Evolutionary conservation across 495 filamentous ascomycete genomes (phyloP).

Genomic region (Penicillium angulare): DNA sequence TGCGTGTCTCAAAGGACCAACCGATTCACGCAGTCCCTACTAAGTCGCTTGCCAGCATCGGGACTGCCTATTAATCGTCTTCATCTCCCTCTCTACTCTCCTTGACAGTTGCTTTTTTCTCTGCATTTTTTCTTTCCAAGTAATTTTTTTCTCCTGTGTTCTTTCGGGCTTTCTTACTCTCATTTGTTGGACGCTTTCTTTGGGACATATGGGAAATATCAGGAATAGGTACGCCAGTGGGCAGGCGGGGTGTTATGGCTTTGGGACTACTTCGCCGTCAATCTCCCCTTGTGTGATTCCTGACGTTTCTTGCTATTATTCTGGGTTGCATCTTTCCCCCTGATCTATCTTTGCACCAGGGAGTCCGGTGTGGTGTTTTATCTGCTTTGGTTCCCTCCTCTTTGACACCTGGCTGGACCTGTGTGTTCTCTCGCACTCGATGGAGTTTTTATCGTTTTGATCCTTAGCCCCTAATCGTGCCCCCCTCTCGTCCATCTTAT

Average conservation of each 20-base stretch:
- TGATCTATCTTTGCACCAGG: constrained; percentile 38
- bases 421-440: constrained; percentile 50
- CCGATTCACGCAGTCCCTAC: constrained; percentile 46
- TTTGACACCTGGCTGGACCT: constrained; percentile 53
- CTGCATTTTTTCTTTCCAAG: constrained; percentile 1
- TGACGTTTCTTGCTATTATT: constrained; percentile 28
- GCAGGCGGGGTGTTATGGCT: constrained; percentile 34
- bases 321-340: constrained; percentile 28
- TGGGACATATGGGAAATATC: constrained; percentile 36
- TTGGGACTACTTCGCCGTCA: constrained; percentile 34
- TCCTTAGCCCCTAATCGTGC: constrained; percentile 33
- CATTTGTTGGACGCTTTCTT: constrained; percentile 30
- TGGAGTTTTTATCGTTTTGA: constrained; percentile 36
- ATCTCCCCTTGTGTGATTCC: constrained; percentile 35
- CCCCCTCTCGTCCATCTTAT: constrained; percentile 26
- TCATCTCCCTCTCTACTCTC: constrained; percentile 9
- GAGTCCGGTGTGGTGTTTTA: constrained; percentile 51
- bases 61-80: constrained; percentile 43
- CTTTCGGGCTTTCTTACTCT: constrained; percentile 31
- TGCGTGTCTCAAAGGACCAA: constrained; percentile 47
- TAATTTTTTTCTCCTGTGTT: constrained; percentile 3
- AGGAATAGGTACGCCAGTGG: constrained; percentile 37
- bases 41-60: constrained; percentile 47
- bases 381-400: constrained; percentile 33
- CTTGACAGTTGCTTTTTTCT: constrained; percentile 8